Percentiles rank a stretch among this genome's conserved stretches.
phyloP scores from a whole-genome alignment of 1,139 yeast genomes.

The Blastobotrys ciferrii region DNA sequence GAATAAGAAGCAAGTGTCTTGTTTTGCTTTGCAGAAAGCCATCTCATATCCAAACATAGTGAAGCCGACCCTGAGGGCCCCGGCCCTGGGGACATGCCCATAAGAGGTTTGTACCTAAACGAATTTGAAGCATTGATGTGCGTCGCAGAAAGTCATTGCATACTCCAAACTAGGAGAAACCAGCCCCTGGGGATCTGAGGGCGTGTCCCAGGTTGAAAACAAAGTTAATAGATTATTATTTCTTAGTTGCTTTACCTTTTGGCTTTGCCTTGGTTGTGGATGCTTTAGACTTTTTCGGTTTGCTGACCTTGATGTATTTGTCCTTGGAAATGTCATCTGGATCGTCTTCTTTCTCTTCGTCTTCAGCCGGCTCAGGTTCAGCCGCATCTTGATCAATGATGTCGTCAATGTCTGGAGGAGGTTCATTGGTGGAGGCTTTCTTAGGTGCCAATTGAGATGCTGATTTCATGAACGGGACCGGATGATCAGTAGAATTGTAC shows the following conservation, averaged over 20 bases:
- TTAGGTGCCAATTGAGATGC: conserved; percentile 47
- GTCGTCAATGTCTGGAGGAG: conserved; percentile 59
- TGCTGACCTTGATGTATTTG: conserved; percentile 51
- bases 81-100: too few relatives aligned
- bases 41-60: too few relatives aligned
- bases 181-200: too few relatives aligned
- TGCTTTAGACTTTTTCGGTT: conserved; percentile 11
- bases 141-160: too few relatives aligned
- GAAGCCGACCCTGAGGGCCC: too few relatives aligned
- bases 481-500: conserved; percentile 75
- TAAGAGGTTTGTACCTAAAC: too few relatives aligned
- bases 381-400: conserved; percentile 58
- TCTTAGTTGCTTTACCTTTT: conserved; percentile 20
- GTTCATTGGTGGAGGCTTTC: conserved; percentile 30
- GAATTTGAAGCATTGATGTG: too few relatives aligned
- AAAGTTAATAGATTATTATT: not conserved
- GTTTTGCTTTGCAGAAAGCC: too few relatives aligned
- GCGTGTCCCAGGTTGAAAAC: too few relatives aligned
- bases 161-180: too few relatives aligned
- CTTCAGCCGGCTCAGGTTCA: conserved; percentile 48
- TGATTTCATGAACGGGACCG: conserved; percentile 77
- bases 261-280: conserved; percentile 9
- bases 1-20: too few relatives aligned
- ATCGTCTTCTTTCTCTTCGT: conserved; percentile 41
- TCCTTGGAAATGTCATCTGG: conserved; percentile 51